Evolutionary conservation across 2,329 filamentous ascomycete species (phyloP), one percentile per base, ranked within the genome.

Genomic region (Teratosphaeria gauchensis): DNA sequence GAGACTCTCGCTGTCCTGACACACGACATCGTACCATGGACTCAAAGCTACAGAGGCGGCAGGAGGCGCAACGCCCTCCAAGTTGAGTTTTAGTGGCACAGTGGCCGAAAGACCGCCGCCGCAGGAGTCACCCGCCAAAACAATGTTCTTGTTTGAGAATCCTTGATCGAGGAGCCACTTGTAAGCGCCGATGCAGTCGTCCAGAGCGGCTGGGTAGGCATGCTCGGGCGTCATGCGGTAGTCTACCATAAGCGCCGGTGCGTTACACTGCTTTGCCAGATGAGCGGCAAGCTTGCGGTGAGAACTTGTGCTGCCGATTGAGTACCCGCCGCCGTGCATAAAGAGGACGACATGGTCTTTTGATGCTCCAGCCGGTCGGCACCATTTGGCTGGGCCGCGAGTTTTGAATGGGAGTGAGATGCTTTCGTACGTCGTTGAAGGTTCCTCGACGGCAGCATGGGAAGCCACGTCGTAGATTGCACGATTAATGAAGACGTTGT

Each of bases 151-250:
- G 0, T 63, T 48, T 2, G 61, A 19, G 54, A 61, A 67, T 0
- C 76, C 75, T 61, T 81, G 74, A 58, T 80, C 75, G 6, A 80
- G 69, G 1, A 84, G 72, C 69, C 78, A 80, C 59, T 81, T 77
- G 0, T 78, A 82, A 2, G 75, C 81, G 63, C 83, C 80, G 62
- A 79, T 76, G 68, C 80, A 82, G 66, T 85, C 83, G 53, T 84
- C 73, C 0, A 77, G 72, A 0, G 75, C 78, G 0, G 75, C 76
- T 0, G 83, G 83, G 66, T 76, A 84, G 0, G 81, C 79, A 63
- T 84, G 62, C 66, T 85, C 82, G 0, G 83, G 83, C 0, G 82
- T 80, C 21, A 83, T 75, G 14, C 83, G 74, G 66, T 85, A 85
- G 3, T 82, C 82, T 8, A 84, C 75, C 0, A 78, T 81, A 11